Evolutionary conservation across 73 alveolate genomes (phyloP).

Genomic region (Paraurostyla sp.): DNA sequence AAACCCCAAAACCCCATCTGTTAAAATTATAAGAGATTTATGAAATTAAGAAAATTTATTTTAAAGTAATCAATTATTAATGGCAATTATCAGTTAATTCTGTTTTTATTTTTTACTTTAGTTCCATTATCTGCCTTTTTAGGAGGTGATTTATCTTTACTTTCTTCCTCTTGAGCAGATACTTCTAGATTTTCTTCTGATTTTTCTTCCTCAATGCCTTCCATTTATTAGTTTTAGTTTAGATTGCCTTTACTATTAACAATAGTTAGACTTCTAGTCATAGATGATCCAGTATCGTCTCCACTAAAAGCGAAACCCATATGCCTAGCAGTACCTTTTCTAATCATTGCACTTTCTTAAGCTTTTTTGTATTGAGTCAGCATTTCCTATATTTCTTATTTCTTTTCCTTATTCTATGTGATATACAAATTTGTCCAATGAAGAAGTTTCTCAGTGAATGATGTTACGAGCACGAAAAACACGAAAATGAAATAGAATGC

Average conservation of each 20-base stretch:
- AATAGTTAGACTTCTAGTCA: constrained; percentile 3
- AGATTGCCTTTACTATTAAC: neutral
- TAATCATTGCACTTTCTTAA: constrained; percentile 11
- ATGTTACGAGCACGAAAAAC: constrained; percentile 14
- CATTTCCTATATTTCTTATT: constrained; percentile 21
- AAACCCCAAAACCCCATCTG: too few species aligned
- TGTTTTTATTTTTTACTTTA: too few species aligned
- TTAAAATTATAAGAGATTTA: too few species aligned
- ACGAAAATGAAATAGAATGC: constrained; percentile 15
- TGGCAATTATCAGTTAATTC: too few species aligned
- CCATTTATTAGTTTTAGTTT: neutral
- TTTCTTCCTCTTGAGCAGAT: neutral
- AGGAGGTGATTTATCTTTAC: too few species aligned
- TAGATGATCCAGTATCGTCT: constrained; percentile 16
- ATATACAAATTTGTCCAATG: constrained; percentile 30
- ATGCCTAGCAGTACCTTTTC: constrained; percentile 10
- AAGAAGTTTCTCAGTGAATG: constrained; percentile 5
- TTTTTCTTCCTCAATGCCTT: constrained; percentile 32
- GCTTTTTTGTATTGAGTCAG: neutral
- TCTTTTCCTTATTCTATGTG: constrained; percentile 42
- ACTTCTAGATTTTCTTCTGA: constrained; percentile 5
- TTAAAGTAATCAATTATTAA: too few species aligned
- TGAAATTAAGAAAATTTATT: too few species aligned
- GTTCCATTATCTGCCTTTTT: too few species aligned
- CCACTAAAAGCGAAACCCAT: constrained; percentile 50